Evolutionary conservation across 352 stramenopile species (phyloP), one percentile per base, ranked within the genome.

Genomic region (Globisporangium emineosum): DNA sequence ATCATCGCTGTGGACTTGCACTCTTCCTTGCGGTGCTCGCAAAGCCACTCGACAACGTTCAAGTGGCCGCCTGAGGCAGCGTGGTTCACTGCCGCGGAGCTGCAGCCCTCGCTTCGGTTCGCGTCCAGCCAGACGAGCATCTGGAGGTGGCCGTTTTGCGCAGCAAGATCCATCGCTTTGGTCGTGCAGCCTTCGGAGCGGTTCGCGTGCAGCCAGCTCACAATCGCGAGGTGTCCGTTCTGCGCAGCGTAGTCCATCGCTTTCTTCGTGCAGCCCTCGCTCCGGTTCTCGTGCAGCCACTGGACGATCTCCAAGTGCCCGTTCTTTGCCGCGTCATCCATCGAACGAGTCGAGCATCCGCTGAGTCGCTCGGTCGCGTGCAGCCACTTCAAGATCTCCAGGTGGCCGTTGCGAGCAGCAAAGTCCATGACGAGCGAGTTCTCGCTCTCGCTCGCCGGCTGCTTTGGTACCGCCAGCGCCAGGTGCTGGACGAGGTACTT

Each of bases 351-450:
- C 33, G 78, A 85, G 73, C 76, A 84, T 30, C 81, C 75, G 53
- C 67, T 81, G 5, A 87, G 60, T 47, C 73, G 70, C 53, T 72
- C 57, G 15, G 75, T 82, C 35, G 69, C 72, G 65, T 86, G 72
- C 33, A 86, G 67, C 75, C 75, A 86, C 62, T 60, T 75, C 57
- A 86, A 77, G 63, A 91, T 91, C 67, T 90, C 82, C 19, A 90
- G 45, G 60, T 91, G 78, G 32, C 80, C 83, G 54, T 86, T 88
- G 64, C 72, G 65, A 10, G 80, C 80, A 19, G 83, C 83, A 59
- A 90, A 91, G 59, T 90, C 83, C 80, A 91, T 90, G 32, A 88
- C 79, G 17, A 90, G 72, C 74, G 75, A 77, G 60, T 71, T 74
- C 23, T 73, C 70, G 12, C 71, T 37, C 19, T 73, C 62, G 50